Base-by-base conservation (phyloP, 225 moss, liverwort and hornwort species). In the Takakia lepidozioides region DNA sequence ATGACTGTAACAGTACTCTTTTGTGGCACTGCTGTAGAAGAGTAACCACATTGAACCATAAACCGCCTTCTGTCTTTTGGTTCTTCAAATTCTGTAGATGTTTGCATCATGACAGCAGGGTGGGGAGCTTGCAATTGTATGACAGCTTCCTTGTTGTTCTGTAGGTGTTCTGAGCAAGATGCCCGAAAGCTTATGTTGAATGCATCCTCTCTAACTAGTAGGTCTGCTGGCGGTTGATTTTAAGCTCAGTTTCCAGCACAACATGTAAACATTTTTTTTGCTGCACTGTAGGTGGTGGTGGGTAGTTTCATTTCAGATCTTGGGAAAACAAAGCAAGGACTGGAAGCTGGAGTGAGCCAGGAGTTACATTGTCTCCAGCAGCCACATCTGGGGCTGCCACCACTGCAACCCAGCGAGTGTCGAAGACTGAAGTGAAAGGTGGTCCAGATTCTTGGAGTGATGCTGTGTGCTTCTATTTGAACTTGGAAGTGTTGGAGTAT, bases 241-340 rank as follows among this genome's bases (percentile, higher is more conserved):
- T 0, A 27, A 27, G 24, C 27, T 32, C 11, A 11, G 8, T 32
- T 7, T 32, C 11, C 32, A 32, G 32, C 32, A 32, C 7, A 32
- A 11, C 7, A 32, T 17, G 52, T 34, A 16, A 2, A 14, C 3
- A 7, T 22, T 21, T 14, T 36, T 35, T 19, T 23, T 1, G 19
- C 11, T 23, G 4, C 11, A 11, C 7, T 10, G 50, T 72, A 81
- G 81, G 81, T 81, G 38, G 81, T 81, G 10, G 76, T 81, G 57
- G 81, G 76, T 28, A 81, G 72, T 69, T 81, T 81, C 48, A 67
- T 76, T 19, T 72, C 72, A 18, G 76, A 76, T 23, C 52, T 76
- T 32, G 62, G 60, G 16, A 69, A 63, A 43, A 48, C 73, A 4
- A 51, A 79, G 39, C 14, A 66, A 11, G 73, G 73, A 63, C 46